Percentiles rank a stretch among this genome's conserved stretches.
Conservation (phyloP, 2,329 filamentous ascomycete species). For the Ilyonectria destructans region DNA sequence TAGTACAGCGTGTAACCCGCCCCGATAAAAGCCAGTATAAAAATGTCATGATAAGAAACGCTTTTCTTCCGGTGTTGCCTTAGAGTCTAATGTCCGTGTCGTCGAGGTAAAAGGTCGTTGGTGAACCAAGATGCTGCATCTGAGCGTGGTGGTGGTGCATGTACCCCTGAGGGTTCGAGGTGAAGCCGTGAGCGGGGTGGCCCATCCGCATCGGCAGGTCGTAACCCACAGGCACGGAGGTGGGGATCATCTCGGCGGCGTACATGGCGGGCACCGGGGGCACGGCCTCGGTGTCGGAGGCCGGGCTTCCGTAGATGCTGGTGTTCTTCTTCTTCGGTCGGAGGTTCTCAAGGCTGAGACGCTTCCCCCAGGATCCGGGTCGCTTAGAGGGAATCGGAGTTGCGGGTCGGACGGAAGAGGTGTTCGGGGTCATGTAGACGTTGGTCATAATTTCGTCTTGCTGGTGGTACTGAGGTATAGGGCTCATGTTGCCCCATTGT, state of each 20-base stretch:
- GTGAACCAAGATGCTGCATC: constrained; percentile 49
- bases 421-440: constrained; percentile 46
- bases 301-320: constrained; percentile 51
- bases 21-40: constrained; percentile 34
- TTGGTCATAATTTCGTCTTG: constrained; percentile 50
- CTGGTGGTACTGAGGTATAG: constrained; percentile 50
- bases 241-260: constrained; percentile 48
- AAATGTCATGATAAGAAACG: constrained; percentile 38
- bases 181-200: constrained; percentile 43
- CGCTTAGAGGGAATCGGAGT: constrained; percentile 59
- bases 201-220: constrained; percentile 51
- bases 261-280: constrained; percentile 51
- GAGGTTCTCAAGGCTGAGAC: constrained; percentile 57
- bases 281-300: constrained; percentile 47
- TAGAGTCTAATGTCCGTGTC: constrained; percentile 50
- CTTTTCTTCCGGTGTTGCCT: constrained; percentile 24
- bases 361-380: constrained; percentile 58
- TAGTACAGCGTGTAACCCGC: constrained; percentile 45
- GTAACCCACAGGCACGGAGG: constrained; percentile 48
- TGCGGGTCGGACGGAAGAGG: constrained; percentile 53
- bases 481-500: constrained; percentile 46
- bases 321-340: constrained; percentile 57
- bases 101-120: constrained; percentile 50
- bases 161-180: constrained; percentile 44
- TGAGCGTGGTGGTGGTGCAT: constrained; percentile 43